Evolutionary conservation across 2,329 filamentous ascomycete species (phyloP).

Genomic region (Neopestalotiopsis sp.): DNA sequence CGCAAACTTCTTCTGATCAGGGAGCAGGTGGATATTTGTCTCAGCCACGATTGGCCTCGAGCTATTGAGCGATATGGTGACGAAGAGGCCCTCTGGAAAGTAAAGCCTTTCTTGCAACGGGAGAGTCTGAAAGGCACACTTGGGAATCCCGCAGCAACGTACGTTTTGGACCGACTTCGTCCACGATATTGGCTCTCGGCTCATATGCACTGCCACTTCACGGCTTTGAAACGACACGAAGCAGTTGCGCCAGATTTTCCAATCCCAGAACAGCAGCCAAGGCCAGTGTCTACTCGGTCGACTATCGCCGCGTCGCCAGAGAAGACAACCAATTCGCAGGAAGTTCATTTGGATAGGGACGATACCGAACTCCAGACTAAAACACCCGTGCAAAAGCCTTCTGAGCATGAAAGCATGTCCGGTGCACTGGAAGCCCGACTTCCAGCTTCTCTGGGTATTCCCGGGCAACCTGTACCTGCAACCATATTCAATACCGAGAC

Average conservation of each 20-base stretch:
- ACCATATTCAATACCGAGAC: conserved; percentile 80
- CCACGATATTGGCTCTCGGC: conserved; percentile 92
- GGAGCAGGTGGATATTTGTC: conserved; percentile 85
- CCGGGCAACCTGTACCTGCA: conserved; percentile 70
- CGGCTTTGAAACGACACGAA: conserved; percentile 66
- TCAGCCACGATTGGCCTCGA: conserved; percentile 96
- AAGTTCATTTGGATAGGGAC: conserved; percentile 72
- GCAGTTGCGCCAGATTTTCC: not conserved
- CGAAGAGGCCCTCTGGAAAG: conserved; percentile 67
- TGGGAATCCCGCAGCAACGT: conserved; percentile 79
- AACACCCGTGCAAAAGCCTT: conserved; percentile 9
- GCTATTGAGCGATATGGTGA: conserved; percentile 82
- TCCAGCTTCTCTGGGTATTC: conserved; percentile 71
- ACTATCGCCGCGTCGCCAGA: conserved; percentile 27
- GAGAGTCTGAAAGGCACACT: conserved; percentile 79
- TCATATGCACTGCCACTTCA: conserved; percentile 88
- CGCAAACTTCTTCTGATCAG: conserved; percentile 83
- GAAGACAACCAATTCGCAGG: conserved; percentile 55
- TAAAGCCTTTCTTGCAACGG: conserved; percentile 75
- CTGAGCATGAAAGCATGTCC: conserved; percentile 47
- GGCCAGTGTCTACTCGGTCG: conserved; percentile 13
- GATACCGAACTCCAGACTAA: conserved; percentile 40
- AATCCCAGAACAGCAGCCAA: not conserved
- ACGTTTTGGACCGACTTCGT: conserved; percentile 80
- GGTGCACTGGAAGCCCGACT: conserved; percentile 73